phyloP scores from a whole-genome alignment of 345 rosid genomes.

The Murraya koenigii region DNA sequence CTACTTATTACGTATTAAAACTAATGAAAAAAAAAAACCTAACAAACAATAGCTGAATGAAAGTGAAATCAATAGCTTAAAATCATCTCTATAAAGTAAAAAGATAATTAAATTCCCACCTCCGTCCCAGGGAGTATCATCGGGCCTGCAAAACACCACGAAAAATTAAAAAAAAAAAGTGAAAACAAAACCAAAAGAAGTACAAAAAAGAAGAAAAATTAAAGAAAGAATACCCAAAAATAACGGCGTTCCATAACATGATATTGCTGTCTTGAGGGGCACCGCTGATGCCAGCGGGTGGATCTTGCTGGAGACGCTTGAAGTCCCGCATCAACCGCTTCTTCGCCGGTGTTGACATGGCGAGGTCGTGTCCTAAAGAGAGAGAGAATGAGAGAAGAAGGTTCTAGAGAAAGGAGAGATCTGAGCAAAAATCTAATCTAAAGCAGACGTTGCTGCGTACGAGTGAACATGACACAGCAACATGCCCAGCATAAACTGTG shows the following conservation, averaged over 20 bases:
- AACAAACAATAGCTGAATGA: not conserved
- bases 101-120: conserved; percentile 23
- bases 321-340: conserved; percentile 74
- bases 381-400: not conserved
- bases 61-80: not conserved
- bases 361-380: not conserved
- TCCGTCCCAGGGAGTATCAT: conserved; percentile 70
- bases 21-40: not conserved
- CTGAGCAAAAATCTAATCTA: not conserved
- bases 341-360: conserved; percentile 68
- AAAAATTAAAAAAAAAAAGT: not conserved
- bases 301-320: conserved; percentile 70
- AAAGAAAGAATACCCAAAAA: conserved; percentile 44
- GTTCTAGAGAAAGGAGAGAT: not conserved
- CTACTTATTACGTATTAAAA: too few relatives aligned
- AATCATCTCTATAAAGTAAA: too few relatives aligned
- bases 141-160: conserved; percentile 41
- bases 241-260: conserved; percentile 70
- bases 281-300: conserved; percentile 64
- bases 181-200: not conserved
- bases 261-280: conserved; percentile 63
- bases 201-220: not conserved
- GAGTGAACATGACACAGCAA: not conserved
- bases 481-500: not conserved
- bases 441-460: not conserved